These are phyloP conservation scores for Teratosphaeria nubilosa DNA, from an alignment of 2,329 filamentous ascomycete species.

Conservation along the genomic window DNA sequence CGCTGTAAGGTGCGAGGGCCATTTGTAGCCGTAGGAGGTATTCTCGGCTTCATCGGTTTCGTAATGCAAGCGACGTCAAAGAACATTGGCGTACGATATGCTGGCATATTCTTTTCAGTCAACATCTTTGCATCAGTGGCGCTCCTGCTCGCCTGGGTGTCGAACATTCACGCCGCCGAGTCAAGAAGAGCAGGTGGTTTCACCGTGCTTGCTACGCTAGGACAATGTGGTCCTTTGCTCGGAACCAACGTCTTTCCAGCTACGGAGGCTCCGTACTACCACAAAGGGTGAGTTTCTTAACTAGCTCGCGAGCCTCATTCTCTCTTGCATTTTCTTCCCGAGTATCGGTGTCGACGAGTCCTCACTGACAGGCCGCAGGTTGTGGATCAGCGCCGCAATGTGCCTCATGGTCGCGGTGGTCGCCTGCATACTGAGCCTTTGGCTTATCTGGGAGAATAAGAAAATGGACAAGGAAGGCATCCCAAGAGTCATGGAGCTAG, in stretches of 20 bases:
- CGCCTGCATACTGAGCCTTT: constrained; percentile 42
- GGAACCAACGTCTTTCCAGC: constrained; percentile 54
- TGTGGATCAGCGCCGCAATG: constrained; percentile 50
- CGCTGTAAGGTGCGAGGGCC: constrained; percentile 29
- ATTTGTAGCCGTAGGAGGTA: constrained; percentile 27
- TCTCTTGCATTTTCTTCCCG: not conserved
- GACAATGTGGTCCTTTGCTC: constrained; percentile 60
- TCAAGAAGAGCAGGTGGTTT: constrained; percentile 30
- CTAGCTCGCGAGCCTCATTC: not conserved
- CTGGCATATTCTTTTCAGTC: constrained; percentile 27
- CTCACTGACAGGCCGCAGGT: constrained; percentile 23
- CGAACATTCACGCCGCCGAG: constrained; percentile 25
- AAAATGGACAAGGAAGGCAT: constrained; percentile 43
- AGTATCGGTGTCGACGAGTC: not conserved
- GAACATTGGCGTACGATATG: constrained; percentile 22
- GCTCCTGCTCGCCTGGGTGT: constrained; percentile 7
- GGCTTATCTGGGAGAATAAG: constrained; percentile 51
- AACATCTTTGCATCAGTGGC: constrained; percentile 19
- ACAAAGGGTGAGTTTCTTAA: not conserved
- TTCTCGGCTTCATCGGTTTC: constrained; percentile 31
- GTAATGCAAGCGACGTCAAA: constrained; percentile 23
- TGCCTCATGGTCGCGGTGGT: constrained; percentile 51
- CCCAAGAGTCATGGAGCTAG: constrained; percentile 14
- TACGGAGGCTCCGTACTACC: constrained; percentile 36
- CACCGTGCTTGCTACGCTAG: constrained; percentile 30